Evolutionary conservation across 352 stramenopile species (phyloP).

Genomic region (Aphanomyces astaci): DNA sequence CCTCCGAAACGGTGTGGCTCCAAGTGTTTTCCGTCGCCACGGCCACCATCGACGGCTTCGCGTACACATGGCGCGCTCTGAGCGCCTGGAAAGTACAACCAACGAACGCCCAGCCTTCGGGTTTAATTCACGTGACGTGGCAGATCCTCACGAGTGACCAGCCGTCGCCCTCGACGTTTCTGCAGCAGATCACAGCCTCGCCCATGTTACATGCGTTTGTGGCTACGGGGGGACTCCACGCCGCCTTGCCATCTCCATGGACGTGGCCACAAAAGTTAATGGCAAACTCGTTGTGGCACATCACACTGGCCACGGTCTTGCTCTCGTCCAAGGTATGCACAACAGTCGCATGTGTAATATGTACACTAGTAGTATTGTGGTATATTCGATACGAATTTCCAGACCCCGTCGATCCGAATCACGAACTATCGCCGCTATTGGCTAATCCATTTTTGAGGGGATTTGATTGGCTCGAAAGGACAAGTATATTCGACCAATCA

Average conservation of each 20-base stretch:
- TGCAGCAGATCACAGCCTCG: neutral
- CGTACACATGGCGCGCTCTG: neutral
- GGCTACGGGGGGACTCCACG: neutral
- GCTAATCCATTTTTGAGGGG: too few relatives aligned
- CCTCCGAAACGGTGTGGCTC: slow-evolving; percentile 6
- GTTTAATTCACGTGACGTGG: neutral
- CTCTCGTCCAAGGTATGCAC: neutral
- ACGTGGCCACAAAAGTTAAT: neutral
- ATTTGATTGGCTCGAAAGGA: too few relatives aligned
- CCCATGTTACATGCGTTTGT: neutral
- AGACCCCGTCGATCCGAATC: too few relatives aligned
- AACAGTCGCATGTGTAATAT: too few relatives aligned
- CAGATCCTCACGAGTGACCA: neutral
- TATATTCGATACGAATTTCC: too few relatives aligned
- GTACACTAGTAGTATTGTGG: too few relatives aligned
- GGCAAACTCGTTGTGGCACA: neutral
- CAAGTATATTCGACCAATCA: too few relatives aligned
- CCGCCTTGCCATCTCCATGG: neutral
- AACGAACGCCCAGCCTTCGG: neutral
- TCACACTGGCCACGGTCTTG: neutral
- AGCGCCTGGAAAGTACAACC: neutral
- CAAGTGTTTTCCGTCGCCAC: neutral
- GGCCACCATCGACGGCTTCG: neutral
- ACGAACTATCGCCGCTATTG: too few relatives aligned
- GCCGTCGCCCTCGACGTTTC: neutral